These are phyloP conservation scores for Teunomyces cretensis DNA, from an alignment of 805 yeast genomes.

Conservation along the genomic window DNA sequence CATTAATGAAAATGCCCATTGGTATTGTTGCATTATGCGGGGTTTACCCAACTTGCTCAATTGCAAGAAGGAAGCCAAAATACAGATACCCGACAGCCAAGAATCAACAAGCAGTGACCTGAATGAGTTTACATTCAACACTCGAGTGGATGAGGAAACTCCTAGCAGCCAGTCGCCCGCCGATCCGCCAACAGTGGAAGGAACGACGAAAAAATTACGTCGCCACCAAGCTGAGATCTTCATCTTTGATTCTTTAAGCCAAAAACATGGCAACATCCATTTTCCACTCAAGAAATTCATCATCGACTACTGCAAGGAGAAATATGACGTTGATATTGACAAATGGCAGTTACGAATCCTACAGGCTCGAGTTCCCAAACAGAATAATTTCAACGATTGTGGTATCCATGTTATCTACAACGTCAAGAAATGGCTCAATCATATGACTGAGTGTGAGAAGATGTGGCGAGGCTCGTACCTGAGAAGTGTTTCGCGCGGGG, in stretches of 20 bases:
- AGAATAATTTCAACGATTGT: slow-evolving; percentile 88
- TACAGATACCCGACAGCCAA: slow-evolving; percentile 8
- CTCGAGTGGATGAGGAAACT: neutral
- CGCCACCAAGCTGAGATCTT: slow-evolving; percentile 40
- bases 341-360: slow-evolving; percentile 47
- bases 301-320: slow-evolving; percentile 68
- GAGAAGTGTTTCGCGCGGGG: slow-evolving; percentile 11
- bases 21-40: slow-evolving; percentile 80
- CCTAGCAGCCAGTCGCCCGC: neutral
- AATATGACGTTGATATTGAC: slow-evolving; percentile 47
- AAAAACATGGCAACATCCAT: slow-evolving; percentile 51
- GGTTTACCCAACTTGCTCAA: slow-evolving; percentile 40
- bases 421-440: slow-evolving; percentile 54
- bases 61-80: neutral
- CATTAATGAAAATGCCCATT: slow-evolving; percentile 76
- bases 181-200: neutral
- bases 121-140: neutral
- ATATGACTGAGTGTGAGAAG: slow-evolving; percentile 47
- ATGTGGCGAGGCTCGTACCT: slow-evolving; percentile 42
- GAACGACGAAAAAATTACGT: neutral
- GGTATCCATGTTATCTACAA: slow-evolving; percentile 89
- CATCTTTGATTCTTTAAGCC: slow-evolving; percentile 76
- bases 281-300: slow-evolving; percentile 59
- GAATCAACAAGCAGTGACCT: neutral
- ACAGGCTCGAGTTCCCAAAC: slow-evolving; percentile 69